Evolutionary conservation across 176 grass and related monocot species (phyloP).

Genomic region (Zoysia pacifica): DNA sequence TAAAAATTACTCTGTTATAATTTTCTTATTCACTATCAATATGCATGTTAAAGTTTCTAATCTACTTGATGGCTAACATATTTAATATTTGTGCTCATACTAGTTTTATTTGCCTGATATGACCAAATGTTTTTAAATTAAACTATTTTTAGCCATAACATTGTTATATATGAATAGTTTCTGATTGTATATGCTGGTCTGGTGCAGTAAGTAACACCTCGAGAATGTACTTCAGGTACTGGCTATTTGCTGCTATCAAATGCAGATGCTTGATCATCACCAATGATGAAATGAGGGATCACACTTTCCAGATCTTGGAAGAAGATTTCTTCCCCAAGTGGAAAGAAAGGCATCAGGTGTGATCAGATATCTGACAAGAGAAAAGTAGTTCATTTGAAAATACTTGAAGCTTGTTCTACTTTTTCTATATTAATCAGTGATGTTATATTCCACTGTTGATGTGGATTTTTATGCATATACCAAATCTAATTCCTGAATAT

Average conservation of each 20-base stretch:
- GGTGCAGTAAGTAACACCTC: slow-evolving; percentile 39
- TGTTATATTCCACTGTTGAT: not conserved
- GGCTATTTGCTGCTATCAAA: slow-evolving; percentile 81
- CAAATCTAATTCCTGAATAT: slow-evolving; percentile 8
- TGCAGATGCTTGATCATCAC: slow-evolving; percentile 76
- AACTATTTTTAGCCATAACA: not conserved
- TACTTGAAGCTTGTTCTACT: not conserved
- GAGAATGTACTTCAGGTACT: slow-evolving; percentile 69
- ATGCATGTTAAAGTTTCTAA: slow-evolving; percentile 27
- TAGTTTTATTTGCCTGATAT: not conserved
- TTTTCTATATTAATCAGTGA: slow-evolving; percentile 4
- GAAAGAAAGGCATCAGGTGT: slow-evolving; percentile 88
- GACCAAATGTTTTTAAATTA: not conserved
- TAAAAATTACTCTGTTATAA: not conserved
- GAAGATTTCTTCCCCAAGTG: slow-evolving; percentile 68
- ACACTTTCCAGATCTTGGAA: slow-evolving; percentile 68
- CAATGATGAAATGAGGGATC: slow-evolving; percentile 91
- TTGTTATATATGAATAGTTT: not conserved
- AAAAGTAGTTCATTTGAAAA: not conserved
- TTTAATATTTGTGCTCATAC: not conserved
- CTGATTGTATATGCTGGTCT: slow-evolving; percentile 31
- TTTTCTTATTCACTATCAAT: slow-evolving; percentile 1
- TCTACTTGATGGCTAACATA: slow-evolving; percentile 1
- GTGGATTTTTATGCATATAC: not conserved
- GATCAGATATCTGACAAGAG: slow-evolving; percentile 28